Conservation (phyloP, 2,329 filamentous ascomycete species). For the Nemania abortiva region DNA sequence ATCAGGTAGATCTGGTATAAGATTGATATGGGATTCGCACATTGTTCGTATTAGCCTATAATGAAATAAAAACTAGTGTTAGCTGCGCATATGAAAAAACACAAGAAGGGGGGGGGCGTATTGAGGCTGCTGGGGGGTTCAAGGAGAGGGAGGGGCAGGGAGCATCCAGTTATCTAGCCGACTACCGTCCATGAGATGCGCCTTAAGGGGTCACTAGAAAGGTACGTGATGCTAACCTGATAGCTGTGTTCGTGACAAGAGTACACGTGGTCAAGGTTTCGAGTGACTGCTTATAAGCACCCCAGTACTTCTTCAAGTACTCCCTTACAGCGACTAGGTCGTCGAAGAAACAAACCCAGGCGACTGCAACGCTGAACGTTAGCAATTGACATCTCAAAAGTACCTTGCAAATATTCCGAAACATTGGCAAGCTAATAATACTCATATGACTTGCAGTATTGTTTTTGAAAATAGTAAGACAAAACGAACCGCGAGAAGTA, state of each 20-base stretch:
- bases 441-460: background rate
- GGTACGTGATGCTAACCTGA: constrained; percentile 3
- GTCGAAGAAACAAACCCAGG: constrained; percentile 34
- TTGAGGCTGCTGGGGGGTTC: background rate
- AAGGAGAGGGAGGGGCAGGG: background rate
- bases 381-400: background rate
- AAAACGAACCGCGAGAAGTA: background rate
- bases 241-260: constrained; percentile 27
- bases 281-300: background rate
- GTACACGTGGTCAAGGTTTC: constrained; percentile 8
- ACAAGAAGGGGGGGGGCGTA: no score
- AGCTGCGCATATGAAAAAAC: background rate
- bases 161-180: no score
- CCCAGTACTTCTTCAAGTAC: constrained; percentile 4
- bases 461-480: background rate
- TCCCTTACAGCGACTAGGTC: constrained; percentile 19
- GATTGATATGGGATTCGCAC: constrained; percentile 3
- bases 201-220: background rate
- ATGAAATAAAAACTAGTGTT: background rate
- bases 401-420: background rate
- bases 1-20: background rate
- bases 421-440: background rate
- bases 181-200: no score
- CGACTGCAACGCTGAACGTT: constrained; percentile 7
- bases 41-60: constrained; percentile 24